Percentiles rank a stretch among this genome's conserved stretches.
These are phyloP conservation scores for Polysphondylium violaceum DNA, from an alignment of 78 protist species.

Conservation along the genomic window DNA sequence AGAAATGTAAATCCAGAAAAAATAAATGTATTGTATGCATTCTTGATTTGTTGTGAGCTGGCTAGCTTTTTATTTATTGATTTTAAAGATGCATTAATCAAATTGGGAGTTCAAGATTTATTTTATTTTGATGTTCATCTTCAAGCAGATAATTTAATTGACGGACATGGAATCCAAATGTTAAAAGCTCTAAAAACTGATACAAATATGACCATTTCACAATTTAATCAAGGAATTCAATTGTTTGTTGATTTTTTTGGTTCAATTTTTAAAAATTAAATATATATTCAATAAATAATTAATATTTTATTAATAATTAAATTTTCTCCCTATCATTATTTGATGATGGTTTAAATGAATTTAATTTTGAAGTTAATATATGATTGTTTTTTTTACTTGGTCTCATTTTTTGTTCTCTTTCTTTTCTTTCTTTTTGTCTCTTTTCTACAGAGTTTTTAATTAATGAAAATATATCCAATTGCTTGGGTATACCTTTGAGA, in stretches of 20 bases:
- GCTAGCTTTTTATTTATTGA: not conserved
- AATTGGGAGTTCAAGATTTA: not conserved
- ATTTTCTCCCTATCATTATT: too few species aligned
- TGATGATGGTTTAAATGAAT: too few species aligned
- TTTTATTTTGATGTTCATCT: not conserved
- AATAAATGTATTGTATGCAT: not conserved
- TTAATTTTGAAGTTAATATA: too few species aligned
- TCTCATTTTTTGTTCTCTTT: slow-evolving; percentile 26
- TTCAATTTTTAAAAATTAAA: not conserved
- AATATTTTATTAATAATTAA: too few species aligned
- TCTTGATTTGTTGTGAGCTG: slow-evolving; percentile 1
- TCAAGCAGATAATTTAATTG: not conserved
- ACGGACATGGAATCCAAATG: slow-evolving; percentile 12
- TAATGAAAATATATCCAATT: slow-evolving; percentile 56
- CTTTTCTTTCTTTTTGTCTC: slow-evolving; percentile 36
- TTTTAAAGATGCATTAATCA: not conserved
- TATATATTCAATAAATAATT: too few species aligned
- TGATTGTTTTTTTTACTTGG: too few species aligned
- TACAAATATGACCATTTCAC: not conserved
- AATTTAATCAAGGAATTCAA: slow-evolving; percentile 3
- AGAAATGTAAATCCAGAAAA: not conserved
- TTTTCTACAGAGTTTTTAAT: slow-evolving; percentile 58
- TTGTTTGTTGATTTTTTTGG: not conserved
- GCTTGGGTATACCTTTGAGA: slow-evolving; percentile 59
- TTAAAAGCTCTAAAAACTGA: not conserved